Evolutionary conservation across 345 rosid genomes (phyloP).

Genomic region (Populus euphratica): DNA sequence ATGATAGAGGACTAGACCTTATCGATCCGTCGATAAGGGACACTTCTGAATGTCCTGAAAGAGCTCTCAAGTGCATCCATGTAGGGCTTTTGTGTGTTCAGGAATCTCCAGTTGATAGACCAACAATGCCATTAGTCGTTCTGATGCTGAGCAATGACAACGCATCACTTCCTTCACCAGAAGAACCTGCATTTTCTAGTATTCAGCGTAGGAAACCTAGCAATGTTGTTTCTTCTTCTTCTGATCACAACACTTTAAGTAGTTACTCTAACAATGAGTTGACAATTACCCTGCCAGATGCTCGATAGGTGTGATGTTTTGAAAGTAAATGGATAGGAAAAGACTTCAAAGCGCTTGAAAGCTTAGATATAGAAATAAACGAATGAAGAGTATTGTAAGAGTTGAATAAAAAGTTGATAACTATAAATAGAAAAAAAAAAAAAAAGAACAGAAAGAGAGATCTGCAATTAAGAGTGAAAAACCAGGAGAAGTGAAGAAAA

Average conservation of each 20-base stretch:
- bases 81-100: not conserved
- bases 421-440: no score
- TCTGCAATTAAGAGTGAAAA: no score
- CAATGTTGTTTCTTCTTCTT: not conserved
- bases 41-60: not conserved
- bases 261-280: not conserved
- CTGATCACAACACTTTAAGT: not conserved
- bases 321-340: no score
- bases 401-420: no score
- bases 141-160: not conserved
- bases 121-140: not conserved
- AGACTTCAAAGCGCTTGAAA: no score
- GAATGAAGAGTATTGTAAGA: no score
- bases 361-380: no score
- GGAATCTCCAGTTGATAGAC: not conserved
- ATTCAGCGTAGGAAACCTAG: not conserved
- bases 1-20: not conserved
- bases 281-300: not conserved
- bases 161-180: not conserved
- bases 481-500: no score
- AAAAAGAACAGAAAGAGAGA: no score
- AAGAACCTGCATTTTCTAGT: not conserved
- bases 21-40: not conserved
- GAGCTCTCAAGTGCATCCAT: not conserved
- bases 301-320: not conserved